A percentile compares a stretch with the other conserved stretches of the same genome.
Conservation (phyloP, 257 asterid species). For the Ballota nigra region DNA sequence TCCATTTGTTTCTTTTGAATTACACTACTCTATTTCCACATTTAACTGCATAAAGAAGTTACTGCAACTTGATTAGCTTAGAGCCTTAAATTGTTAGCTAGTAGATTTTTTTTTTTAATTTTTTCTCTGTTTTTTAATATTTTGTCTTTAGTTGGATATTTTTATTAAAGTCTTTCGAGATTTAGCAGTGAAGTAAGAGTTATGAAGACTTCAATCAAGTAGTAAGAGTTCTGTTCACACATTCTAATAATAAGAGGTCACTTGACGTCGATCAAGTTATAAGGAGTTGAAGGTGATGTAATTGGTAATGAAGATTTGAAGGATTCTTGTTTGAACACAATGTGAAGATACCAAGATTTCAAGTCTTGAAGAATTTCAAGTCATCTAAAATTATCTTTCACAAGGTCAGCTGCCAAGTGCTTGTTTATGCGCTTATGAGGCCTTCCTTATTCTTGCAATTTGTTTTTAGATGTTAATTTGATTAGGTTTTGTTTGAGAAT, state of each 20-base stretch:
- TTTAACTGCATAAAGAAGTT: not conserved
- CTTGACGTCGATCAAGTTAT: slow-evolving; percentile 68
- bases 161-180: slow-evolving; percentile 38
- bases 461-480: slow-evolving; percentile 22
- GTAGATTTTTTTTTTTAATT: slow-evolving; percentile 7
- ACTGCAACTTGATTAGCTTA: not conserved
- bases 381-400: slow-evolving; percentile 43
- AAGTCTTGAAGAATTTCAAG: slow-evolving; percentile 60
- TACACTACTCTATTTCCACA: not conserved
- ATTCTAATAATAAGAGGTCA: slow-evolving; percentile 54
- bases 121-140: not conserved
- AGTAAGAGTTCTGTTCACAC: slow-evolving; percentile 60
- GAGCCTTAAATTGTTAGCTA: not conserved
- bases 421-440: slow-evolving; percentile 72
- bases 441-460: slow-evolving; percentile 43
- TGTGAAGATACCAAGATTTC: slow-evolving; percentile 73
- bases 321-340: slow-evolving; percentile 74
- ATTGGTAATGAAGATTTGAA: slow-evolving; percentile 81
- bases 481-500: slow-evolving; percentile 19
- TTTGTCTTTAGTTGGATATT: slow-evolving; percentile 13
- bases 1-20: not conserved
- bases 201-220: slow-evolving; percentile 54
- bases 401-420: slow-evolving; percentile 89
- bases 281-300: slow-evolving; percentile 88
- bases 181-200: slow-evolving; percentile 62